A percentile compares a stretch with the other conserved stretches of the same genome.
Evolutionary conservation across 1,284 basidiomycete species (phyloP).

Genomic region (Rhodotorula sp.): DNA sequence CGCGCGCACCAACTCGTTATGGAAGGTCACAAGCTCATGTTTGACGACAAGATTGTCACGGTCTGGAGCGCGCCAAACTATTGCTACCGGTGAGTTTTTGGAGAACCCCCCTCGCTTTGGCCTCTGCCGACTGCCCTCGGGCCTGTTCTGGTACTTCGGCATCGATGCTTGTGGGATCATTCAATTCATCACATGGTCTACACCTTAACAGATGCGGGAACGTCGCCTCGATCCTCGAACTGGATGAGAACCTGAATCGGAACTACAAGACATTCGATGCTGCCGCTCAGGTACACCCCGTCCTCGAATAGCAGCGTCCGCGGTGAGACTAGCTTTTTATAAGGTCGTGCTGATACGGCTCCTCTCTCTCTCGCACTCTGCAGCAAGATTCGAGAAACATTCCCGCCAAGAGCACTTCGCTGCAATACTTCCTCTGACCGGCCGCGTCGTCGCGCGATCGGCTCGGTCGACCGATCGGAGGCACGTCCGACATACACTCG

Average conservation of each 20-base stretch:
- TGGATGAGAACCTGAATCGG: conserved; percentile 84
- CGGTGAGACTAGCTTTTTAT: too few relatives aligned
- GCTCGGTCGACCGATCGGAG: background rate
- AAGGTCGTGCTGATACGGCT: background rate
- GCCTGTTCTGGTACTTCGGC: background rate
- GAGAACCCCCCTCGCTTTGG: background rate
- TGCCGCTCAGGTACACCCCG: conserved; percentile 52
- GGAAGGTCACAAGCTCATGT: conserved; percentile 99
- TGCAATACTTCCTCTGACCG: conserved; percentile 42
- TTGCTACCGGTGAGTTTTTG: conserved; percentile 75
- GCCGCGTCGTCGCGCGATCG: background rate
- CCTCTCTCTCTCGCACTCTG: background rate
- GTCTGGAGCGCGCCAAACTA: conserved; percentile 99
- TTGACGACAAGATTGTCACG: conserved; percentile 90
- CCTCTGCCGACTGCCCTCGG: background rate
- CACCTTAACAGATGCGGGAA: conserved; percentile 71
- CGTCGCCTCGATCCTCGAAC: conserved; percentile 85
- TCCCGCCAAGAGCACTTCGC: conserved; percentile 42
- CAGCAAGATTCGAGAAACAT: conserved; percentile 39
- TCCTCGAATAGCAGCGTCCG: too few relatives aligned
- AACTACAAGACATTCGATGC: conserved; percentile 87
- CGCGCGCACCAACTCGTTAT: conserved; percentile 94
- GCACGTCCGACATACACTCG: background rate
- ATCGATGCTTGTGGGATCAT: background rate
- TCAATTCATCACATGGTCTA: background rate